A percentile compares a stretch with the other conserved stretches of the same genome.
Evolutionary conservation across 192 early-diverging fungal species (phyloP).

Genomic region (Coemansia sp.): DNA sequence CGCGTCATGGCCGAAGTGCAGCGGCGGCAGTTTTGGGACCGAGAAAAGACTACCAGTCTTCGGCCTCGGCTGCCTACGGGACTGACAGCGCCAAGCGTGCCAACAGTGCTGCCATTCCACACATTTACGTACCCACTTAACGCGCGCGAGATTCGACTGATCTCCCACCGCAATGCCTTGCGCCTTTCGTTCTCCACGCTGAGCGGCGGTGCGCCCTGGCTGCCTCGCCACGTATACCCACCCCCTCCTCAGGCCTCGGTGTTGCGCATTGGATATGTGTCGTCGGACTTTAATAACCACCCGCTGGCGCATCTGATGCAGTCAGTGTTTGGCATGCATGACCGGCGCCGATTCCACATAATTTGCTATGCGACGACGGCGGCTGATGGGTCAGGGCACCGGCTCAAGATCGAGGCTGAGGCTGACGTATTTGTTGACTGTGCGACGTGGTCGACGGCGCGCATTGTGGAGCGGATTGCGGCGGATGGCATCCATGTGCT

Average conservation of each 20-base stretch:
- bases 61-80: slow-evolving; percentile 55
- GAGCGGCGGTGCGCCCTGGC: slow-evolving; percentile 56
- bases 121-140: slow-evolving; percentile 91
- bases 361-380: slow-evolving; percentile 84
- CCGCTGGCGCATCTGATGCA: slow-evolving; percentile 92
- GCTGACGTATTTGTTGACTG: slow-evolving; percentile 82
- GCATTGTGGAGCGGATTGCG: slow-evolving; percentile 73
- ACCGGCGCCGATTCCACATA: slow-evolving; percentile 67
- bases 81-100: slow-evolving; percentile 63
- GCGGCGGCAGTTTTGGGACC: slow-evolving; percentile 60
- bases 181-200: slow-evolving; percentile 74
- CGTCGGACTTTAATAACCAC: slow-evolving; percentile 93
- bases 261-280: slow-evolving; percentile 81
- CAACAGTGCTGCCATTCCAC: slow-evolving; percentile 91
- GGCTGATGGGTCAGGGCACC: slow-evolving; percentile 73
- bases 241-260: slow-evolving; percentile 75
- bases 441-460: slow-evolving; percentile 64
- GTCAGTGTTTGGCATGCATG: slow-evolving; percentile 92
- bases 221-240: slow-evolving; percentile 59
- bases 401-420: slow-evolving; percentile 75
- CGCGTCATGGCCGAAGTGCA: slow-evolving; percentile 60
- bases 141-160: slow-evolving; percentile 79
- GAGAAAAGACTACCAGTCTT: slow-evolving; percentile 15
- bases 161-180: slow-evolving; percentile 82
- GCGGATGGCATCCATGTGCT: slow-evolving; percentile 83